phyloP scores from a whole-genome alignment of 495 filamentous ascomycete genomes.

The Xylaria scruposa region DNA sequence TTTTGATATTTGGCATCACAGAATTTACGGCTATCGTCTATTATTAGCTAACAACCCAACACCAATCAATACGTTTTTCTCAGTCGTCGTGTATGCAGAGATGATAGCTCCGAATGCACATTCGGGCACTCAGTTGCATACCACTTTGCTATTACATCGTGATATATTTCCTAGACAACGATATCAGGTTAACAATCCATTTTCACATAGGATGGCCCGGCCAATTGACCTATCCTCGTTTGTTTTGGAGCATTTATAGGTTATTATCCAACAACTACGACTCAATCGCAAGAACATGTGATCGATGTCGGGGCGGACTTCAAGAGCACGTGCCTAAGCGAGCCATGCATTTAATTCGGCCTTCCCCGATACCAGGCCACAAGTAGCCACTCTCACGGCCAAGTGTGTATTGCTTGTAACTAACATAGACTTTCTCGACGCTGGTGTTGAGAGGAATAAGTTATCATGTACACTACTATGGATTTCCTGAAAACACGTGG shows the following conservation, averaged over 20 bases:
- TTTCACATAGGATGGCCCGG: conserved; percentile 4
- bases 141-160: neutral
- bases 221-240: conserved; percentile 1
- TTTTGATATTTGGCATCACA: neutral
- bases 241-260: conserved; percentile 24
- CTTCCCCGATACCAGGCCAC: conserved; percentile 10
- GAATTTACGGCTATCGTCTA: neutral
- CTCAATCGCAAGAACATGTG: conserved; percentile 31
- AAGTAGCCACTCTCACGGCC: neutral
- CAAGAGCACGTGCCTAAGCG: conserved; percentile 13
- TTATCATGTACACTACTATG: neutral
- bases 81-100: neutral
- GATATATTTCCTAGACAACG: conserved; percentile 30
- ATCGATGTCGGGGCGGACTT: conserved; percentile 16
- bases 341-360: conserved; percentile 7
- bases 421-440: neutral
- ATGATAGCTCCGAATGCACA: neutral
- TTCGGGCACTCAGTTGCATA: neutral
- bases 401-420: neutral
- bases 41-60: neutral
- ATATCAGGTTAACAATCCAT: conserved; percentile 30
- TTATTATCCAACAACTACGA: conserved; percentile 36
- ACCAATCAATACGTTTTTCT: neutral
- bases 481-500: neutral
- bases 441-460: neutral